Base-by-base conservation (phyloP, 2,329 filamentous ascomycete genomes). In the Chalaropsis ovoidea region DNA sequence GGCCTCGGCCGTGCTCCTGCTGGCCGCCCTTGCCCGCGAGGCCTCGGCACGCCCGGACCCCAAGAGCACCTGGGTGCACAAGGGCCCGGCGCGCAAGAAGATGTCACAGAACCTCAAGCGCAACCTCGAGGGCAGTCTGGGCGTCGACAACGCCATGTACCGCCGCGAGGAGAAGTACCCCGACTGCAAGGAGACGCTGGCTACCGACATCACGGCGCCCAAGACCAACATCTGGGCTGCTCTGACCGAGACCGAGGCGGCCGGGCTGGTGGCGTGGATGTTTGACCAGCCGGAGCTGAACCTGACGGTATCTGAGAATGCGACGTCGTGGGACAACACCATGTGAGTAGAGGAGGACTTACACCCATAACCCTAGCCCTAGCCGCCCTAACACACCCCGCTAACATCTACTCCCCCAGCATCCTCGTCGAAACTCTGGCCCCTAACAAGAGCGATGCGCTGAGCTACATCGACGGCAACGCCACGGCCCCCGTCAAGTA, bases 401-500 rank as follows among this genome's bases (percentile, higher is more conserved):
- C 27, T 60, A 58, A 52, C 47, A 54, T 43, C 6, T 19, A 17
- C 2, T 15, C 43, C 1, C 27, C 22, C 24, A 68, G 67, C 31
- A 60, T 68, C 22, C 65, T 68, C 15, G 62, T 81, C 22, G 79
- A 81, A 68, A 76, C 77, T 0, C 71, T 82, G 1, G 77, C 74
- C 41, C 72, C 76, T 7, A 82, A 82, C 71, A 82, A 82, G 69
- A 75, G 76, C 0, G 73, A 74, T 56, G 77, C 75, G 0, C 69
- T 81, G 7, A 72, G 75, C 0, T 82, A 78, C 69, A 69, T 81
- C 1, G 76, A 79, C 61, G 73, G 73, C 17, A 74, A 69, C 0
- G 52, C 67, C 10, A 66, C 69, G 6, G 64, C 69, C 3, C 78
- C 79, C 0, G 65, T 71, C 11, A 74, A 76, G 15, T 81, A 77